phyloP scores from a whole-genome alignment of 371 early-diverging fungal genomes.

The Fennellomyces sp. region DNA sequence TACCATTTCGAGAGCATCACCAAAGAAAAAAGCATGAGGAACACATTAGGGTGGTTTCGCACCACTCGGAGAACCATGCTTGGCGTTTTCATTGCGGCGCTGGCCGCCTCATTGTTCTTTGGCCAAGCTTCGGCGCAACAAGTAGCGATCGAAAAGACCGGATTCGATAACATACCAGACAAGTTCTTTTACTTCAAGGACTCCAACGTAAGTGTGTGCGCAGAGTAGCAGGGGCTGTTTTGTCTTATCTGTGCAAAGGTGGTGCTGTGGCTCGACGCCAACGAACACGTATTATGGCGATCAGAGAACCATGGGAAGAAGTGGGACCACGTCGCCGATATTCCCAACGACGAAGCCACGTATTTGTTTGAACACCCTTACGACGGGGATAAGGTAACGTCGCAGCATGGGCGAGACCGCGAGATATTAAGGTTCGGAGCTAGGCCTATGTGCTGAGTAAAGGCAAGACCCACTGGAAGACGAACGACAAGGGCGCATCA shows the following conservation, averaged over 20 bases:
- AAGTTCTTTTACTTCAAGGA: slow-evolving; percentile 71
- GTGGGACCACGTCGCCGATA: slow-evolving; percentile 55
- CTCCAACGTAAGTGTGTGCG: slow-evolving; percentile 56
- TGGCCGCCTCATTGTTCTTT: slow-evolving; percentile 11
- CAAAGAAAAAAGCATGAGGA: slow-evolving; percentile 3
- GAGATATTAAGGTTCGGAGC: too few relatives aligned
- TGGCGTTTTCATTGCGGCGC: slow-evolving; percentile 17
- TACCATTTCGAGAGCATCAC: too few relatives aligned
- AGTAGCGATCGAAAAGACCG: slow-evolving; percentile 32
- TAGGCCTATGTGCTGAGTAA: slow-evolving; percentile 68
- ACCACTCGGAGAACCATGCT: slow-evolving; percentile 1
- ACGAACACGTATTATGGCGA: slow-evolving; percentile 52
- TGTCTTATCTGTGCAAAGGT: slow-evolving; percentile 30
- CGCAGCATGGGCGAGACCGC: too few relatives aligned
- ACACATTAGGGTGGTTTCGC: slow-evolving; percentile 8
- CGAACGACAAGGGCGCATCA: slow-evolving; percentile 62
- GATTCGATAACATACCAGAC: slow-evolving; percentile 54
- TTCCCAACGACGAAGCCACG: slow-evolving; percentile 35
- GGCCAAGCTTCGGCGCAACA: slow-evolving; percentile 19
- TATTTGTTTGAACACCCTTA: slow-evolving; percentile 63
- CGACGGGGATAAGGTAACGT: slow-evolving; percentile 55
- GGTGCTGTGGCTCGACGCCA: slow-evolving; percentile 61
- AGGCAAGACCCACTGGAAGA: slow-evolving; percentile 65
- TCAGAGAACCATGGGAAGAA: slow-evolving; percentile 72
- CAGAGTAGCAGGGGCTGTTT: background rate